Base-by-base conservation (phyloP, 2,329 filamentous ascomycete genomes). In the Hypoxylon sp. region DNA sequence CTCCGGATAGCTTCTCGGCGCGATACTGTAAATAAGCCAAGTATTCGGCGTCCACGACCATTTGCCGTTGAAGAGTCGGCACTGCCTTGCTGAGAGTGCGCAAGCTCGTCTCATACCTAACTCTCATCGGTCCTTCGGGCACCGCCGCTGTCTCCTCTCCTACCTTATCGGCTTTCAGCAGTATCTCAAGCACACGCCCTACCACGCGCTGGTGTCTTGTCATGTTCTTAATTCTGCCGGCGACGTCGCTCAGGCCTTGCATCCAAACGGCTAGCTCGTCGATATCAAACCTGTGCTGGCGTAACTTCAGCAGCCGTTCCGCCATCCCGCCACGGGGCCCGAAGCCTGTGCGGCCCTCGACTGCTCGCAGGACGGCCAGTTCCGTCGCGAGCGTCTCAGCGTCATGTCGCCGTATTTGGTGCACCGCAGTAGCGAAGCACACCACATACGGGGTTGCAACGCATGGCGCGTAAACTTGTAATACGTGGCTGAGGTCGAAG, bases 61-160 rank as follows among this genome's bases (percentile, higher is more conserved):
- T 47, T 47, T 47, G 42, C 11, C 42, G 42, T 11, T 24, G 17
- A 47, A 47, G 42, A 47, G 21, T 47, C 21, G 42, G 42, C 17
- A 47, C 42, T 19, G 8, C 21, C 21, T 47, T 17, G 15, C 17
- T 19, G 11, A 47, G 42, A 24, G 42, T 47, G 5, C 4, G 42
- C 19, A 47, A 11, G 21, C 17, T 47, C 42, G 42, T 47, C n/a
- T 24, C 21, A 17, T 47, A 19, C 17, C 21, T 47, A 10, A 24
- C 42, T 11, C 42, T 47, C 42, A 47, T 47, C 11, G 42, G 21
- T 10, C 17, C 42, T 47, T 47, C 17, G 7, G 42, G 42, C 17
- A 47, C 42, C 7, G 11, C 17, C n/a, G 21, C 42, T 24, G 21
- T 24, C 42, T 47, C 42, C 19, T 24, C 42, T 19, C 42, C 15